Conservation (phyloP, 1,284 basidiomycete genomes). For the Moniliophthora roreri region DNA sequence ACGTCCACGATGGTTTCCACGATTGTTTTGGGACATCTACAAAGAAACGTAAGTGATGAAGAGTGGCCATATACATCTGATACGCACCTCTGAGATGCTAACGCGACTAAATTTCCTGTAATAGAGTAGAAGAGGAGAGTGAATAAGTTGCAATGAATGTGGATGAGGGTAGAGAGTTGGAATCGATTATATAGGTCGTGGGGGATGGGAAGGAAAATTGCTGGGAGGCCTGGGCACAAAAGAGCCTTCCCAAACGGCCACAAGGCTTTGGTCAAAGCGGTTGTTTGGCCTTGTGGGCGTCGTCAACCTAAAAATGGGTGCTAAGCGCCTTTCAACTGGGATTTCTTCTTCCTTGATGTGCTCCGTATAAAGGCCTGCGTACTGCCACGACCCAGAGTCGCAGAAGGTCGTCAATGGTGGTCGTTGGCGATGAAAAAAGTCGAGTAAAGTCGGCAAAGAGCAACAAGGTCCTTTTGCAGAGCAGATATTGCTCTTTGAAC, state of each 20-base stretch:
- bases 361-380: neutral
- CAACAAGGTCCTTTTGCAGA: too few relatives aligned
- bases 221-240: constrained; percentile 19
- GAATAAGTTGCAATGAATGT: neutral
- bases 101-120: neutral
- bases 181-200: neutral
- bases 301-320: neutral
- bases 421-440: neutral
- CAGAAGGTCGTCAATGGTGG: neutral
- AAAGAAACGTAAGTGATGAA: neutral
- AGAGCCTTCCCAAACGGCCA: constrained; percentile 7
- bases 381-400: neutral
- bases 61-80: constrained; percentile 8
- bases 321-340: neutral
- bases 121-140: neutral
- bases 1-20: neutral
- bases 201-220: neutral
- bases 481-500: too few relatives aligned
- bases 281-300: constrained; percentile 46
- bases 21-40: constrained; percentile 6
- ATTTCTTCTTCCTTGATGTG: neutral
- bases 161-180: neutral
- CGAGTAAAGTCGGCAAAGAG: too few relatives aligned
- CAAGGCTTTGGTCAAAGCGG: constrained; percentile 25
- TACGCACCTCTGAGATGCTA: neutral